Conservation (phyloP, 129 eudicot species). For the Apium graveolens region DNA sequence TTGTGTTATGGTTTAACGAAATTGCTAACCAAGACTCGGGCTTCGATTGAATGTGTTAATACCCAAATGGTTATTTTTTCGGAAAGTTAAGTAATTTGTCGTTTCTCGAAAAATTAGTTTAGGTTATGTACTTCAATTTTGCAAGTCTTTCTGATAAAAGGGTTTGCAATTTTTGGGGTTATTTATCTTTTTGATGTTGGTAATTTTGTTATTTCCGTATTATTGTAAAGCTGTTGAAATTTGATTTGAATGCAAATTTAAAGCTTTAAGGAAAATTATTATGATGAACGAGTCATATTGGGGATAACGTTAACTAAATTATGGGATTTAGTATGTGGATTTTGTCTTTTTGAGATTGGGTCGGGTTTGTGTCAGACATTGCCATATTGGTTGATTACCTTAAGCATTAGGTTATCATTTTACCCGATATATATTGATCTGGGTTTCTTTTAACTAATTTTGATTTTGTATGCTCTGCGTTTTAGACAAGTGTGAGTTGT, state of each 20-base stretch:
- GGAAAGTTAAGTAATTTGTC: too few species aligned
- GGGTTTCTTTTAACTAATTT: background rate
- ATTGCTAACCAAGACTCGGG: background rate
- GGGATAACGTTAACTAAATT: background rate
- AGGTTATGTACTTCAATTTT: background rate
- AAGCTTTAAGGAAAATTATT: background rate
- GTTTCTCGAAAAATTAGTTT: too few species aligned
- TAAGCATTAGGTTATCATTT: background rate
- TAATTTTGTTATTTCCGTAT: background rate
- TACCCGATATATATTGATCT: too few species aligned
- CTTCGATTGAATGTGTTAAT: background rate
- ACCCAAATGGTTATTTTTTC: background rate
- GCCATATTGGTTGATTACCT: background rate
- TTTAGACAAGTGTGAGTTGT: constrained; percentile 17
- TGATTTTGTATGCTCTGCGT: background rate
- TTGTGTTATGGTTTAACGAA: too few species aligned
- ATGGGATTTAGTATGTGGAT: background rate
- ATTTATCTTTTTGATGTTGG: background rate
- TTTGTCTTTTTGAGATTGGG: background rate
- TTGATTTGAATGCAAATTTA: too few species aligned
- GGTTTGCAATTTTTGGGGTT: background rate
- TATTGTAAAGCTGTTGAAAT: background rate
- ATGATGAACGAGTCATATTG: background rate
- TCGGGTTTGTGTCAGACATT: background rate
- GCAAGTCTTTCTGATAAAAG: too few species aligned